A percentile compares a stretch with the other conserved stretches of the same genome.
These are phyloP conservation scores for Zygosaccharomyces bailii DNA, from an alignment of 805 yeast genomes.

Conservation along the genomic window DNA sequence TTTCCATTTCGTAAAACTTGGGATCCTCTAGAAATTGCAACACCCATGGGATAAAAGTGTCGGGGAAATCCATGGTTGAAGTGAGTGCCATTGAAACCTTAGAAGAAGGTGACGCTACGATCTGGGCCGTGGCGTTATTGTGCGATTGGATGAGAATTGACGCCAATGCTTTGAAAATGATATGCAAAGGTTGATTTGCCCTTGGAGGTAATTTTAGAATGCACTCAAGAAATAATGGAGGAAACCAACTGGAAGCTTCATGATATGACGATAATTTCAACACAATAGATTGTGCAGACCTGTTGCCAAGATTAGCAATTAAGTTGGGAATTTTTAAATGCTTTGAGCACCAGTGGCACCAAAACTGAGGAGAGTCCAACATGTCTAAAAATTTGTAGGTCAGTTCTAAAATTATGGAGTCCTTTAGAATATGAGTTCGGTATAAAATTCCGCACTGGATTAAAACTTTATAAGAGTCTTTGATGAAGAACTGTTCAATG, in stretches of 20 bases:
- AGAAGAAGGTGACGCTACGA: constrained; percentile 12
- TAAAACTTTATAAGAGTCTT: constrained; percentile 14
- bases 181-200: constrained; percentile 19
- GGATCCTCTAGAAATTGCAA: constrained; percentile 18
- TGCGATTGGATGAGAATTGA: constrained; percentile 19
- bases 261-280: constrained; percentile 22
- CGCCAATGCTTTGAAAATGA: constrained; percentile 27
- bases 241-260: constrained; percentile 20
- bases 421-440: constrained; percentile 15
- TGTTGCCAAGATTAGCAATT: constrained; percentile 14
- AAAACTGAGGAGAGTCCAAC: constrained; percentile 21
- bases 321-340: constrained; percentile 18
- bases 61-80: constrained; percentile 14
- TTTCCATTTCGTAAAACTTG: constrained; percentile 11
- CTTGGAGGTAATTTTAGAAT: constrained; percentile 2
- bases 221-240: constrained; percentile 14
- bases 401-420: constrained; percentile 22
- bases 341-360: constrained; percentile 30
- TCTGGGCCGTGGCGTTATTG: constrained; percentile 5
- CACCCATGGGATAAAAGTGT: constrained; percentile 22
- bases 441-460: constrained; percentile 31
- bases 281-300: constrained; percentile 26
- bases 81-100: constrained; percentile 9
- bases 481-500: constrained; percentile 18
- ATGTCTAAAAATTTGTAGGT: constrained; percentile 23